Conservation (phyloP, 148 eudicot genomes). For the Heliosperma pusillum region DNA sequence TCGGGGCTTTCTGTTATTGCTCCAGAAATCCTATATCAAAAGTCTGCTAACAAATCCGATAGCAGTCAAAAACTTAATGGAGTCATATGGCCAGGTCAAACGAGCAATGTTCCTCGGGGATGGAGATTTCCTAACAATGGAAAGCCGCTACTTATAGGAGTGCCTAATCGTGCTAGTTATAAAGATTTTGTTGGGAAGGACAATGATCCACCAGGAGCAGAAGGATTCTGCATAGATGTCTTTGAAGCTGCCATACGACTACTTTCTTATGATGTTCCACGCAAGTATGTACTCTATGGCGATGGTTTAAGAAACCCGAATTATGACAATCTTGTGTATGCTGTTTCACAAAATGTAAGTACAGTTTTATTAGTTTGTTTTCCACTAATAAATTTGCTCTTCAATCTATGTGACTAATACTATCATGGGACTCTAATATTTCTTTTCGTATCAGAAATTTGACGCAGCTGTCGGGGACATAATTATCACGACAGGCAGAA, state of each 20-base stretch:
- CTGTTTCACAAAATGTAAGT: constrained; percentile 32
- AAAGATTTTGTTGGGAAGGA: constrained; percentile 49
- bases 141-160: constrained; percentile 61
- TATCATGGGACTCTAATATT: no score
- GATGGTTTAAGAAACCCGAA: constrained; percentile 67
- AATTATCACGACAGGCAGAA: no score
- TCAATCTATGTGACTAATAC: no score
- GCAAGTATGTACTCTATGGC: constrained; percentile 51
- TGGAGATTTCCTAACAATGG: constrained; percentile 94
- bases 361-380: no score
- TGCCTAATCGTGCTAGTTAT: constrained; percentile 64
- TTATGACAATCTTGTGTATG: constrained; percentile 46
- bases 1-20: constrained; percentile 63
- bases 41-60: constrained; percentile 43
- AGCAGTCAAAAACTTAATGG: constrained; percentile 40
- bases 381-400: no score
- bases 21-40: constrained; percentile 52
- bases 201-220: constrained; percentile 52
- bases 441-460: constrained; percentile 12
- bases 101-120: constrained; percentile 56
- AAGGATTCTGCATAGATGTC: constrained; percentile 83
- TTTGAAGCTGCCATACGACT: constrained; percentile 78
- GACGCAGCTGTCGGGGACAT: no score
- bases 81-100: constrained; percentile 89
- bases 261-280: constrained; percentile 80